Evolutionary conservation across 805 yeast species (phyloP).

Genomic region (Soucietia sequanensis): DNA sequence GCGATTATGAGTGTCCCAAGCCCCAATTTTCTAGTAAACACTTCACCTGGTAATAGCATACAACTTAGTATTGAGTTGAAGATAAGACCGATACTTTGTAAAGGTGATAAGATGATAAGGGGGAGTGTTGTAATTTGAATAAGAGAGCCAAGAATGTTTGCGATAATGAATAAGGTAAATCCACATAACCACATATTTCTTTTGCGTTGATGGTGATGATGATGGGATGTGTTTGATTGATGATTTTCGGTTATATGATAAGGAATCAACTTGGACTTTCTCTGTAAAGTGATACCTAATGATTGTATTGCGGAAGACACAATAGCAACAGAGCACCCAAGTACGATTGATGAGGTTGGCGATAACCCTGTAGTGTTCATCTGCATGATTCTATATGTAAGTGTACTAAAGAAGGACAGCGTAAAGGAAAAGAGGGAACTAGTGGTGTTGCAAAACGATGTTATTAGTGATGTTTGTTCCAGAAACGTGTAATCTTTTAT

Average conservation of each 20-base stretch:
- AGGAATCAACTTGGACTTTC: slow-evolving; percentile 66
- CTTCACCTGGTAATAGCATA: slow-evolving; percentile 62
- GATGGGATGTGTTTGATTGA: slow-evolving; percentile 16
- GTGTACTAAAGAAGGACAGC: too few relatives aligned
- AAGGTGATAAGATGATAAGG: slow-evolving; percentile 71
- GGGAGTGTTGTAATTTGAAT: slow-evolving; percentile 86
- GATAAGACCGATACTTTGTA: slow-evolving; percentile 85
- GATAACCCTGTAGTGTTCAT: too few relatives aligned
- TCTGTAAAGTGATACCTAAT: slow-evolving; percentile 76
- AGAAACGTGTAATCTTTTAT: too few relatives aligned
- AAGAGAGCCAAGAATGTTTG: slow-evolving; percentile 77
- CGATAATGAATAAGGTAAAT: slow-evolving; percentile 61
- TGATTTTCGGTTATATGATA: slow-evolving; percentile 21
- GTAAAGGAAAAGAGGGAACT: too few relatives aligned
- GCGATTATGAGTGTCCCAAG: slow-evolving; percentile 68
- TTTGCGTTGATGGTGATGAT: slow-evolving; percentile 35
- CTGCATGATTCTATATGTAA: too few relatives aligned
- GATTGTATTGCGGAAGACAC: slow-evolving; percentile 78
- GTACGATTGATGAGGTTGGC: slow-evolving; percentile 28
- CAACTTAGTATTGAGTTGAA: slow-evolving; percentile 76
- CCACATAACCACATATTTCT: slow-evolving; percentile 76
- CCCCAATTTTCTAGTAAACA: slow-evolving; percentile 55
- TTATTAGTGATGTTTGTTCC: too few relatives aligned
- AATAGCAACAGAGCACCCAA: slow-evolving; percentile 72
- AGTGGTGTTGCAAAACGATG: too few relatives aligned